Evolutionary conservation across 495 filamentous ascomycete species (phyloP).

Genomic region (Penicillium cataractarum): DNA sequence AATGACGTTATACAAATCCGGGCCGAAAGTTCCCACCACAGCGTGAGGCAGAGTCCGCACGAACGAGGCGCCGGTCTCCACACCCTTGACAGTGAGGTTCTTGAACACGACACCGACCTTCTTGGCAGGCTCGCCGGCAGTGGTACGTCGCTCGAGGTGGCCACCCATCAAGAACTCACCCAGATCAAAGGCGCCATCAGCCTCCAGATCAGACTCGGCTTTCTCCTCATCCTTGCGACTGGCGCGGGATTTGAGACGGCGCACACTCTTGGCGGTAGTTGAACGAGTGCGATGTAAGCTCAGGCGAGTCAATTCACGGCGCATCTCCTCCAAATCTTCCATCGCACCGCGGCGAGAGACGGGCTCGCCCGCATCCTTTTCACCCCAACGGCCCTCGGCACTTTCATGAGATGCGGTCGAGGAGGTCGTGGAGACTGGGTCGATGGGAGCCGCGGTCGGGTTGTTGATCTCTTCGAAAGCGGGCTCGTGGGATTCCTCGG

Average conservation of each 20-base stretch:
- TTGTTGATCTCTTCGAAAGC: slow-evolving; percentile 12
- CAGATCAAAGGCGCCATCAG: slow-evolving; percentile 67
- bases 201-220: slow-evolving; percentile 26
- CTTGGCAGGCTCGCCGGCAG: slow-evolving; percentile 69
- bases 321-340: slow-evolving; percentile 72
- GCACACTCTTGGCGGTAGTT: slow-evolving; percentile 28
- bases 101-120: slow-evolving; percentile 85
- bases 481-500: slow-evolving; percentile 3
- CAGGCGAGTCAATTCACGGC: slow-evolving; percentile 63
- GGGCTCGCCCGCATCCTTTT: slow-evolving; percentile 65
- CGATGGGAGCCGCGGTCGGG: slow-evolving; percentile 17
- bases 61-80: slow-evolving; percentile 66
- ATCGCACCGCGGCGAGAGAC: slow-evolving; percentile 66
- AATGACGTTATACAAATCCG: slow-evolving; percentile 75
- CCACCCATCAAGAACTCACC: slow-evolving; percentile 77
- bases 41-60: slow-evolving; percentile 78
- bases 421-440: slow-evolving; percentile 22
- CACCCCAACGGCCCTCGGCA: slow-evolving; percentile 73
- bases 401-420: slow-evolving; percentile 26
- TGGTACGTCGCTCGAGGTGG: slow-evolving; percentile 76
- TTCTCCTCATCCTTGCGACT: slow-evolving; percentile 45
- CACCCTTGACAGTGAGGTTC: slow-evolving; percentile 74
- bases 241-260: slow-evolving; percentile 28
- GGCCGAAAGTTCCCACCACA: slow-evolving; percentile 81
- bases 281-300: slow-evolving; percentile 55